Evolutionary conservation across 225 moss, liverwort and hornwort genomes (phyloP).

Genomic region (Straminergon stramineum): DNA sequence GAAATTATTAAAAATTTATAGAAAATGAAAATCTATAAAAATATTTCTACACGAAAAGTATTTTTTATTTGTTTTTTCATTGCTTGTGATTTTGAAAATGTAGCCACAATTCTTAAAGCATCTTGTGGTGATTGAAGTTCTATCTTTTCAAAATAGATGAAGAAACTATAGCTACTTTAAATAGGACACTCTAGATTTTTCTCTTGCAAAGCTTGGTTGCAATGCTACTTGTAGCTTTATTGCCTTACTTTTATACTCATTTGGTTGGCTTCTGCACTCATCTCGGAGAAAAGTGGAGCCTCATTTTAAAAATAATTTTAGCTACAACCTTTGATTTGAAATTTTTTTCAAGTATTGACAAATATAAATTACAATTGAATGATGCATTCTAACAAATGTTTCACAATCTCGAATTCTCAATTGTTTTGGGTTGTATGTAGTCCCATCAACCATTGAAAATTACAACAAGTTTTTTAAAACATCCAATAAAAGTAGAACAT

Average conservation of each 20-base stretch:
- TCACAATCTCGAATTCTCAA: neutral
- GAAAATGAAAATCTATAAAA: neutral
- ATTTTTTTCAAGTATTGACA: neutral
- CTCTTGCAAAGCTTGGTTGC: accelerated
- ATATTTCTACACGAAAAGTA: accelerated
- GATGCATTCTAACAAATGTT: neutral
- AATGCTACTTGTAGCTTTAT: accelerated
- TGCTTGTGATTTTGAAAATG: too few relatives aligned
- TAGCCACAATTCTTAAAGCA: accelerated
- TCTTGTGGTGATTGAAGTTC: neutral
- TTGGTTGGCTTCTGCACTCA: neutral
- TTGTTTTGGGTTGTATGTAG: neutral
- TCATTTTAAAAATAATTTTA: neutral
- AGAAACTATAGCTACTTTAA: neutral
- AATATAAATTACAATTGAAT: neutral
- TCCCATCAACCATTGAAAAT: accelerated
- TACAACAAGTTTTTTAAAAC: accelerated
- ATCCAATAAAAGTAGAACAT: neutral
- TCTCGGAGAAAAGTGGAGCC: neutral
- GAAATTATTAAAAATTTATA: neutral
- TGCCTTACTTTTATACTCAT: neutral
- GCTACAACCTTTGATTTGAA: neutral
- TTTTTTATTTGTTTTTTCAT: neutral
- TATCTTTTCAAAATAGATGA: neutral
- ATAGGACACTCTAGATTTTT: accelerated